These are phyloP conservation scores for Chrysochromulina tobinii DNA, from an alignment of 78 protist genomes.

Conservation along the genomic window DNA sequence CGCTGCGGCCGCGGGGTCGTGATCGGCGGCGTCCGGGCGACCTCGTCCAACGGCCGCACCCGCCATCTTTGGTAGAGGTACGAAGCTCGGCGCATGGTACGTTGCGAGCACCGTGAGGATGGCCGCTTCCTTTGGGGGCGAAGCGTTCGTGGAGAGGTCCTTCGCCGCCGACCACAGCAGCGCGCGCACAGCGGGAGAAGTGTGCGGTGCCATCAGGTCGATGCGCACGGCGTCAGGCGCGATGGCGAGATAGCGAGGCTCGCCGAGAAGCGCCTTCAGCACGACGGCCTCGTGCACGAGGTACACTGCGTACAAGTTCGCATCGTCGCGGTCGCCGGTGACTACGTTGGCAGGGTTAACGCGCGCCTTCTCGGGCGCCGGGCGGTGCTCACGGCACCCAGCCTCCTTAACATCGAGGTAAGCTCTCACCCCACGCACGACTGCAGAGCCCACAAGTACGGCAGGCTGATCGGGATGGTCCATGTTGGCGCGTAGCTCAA, in stretches of 20 bases:
- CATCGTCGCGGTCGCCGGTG: not conserved
- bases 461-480: not conserved
- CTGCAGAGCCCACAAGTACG: not conserved
- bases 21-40: too few species aligned
- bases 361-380: not conserved
- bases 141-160: too few species aligned
- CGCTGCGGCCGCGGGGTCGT: too few species aligned
- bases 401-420: not conserved
- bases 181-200: not conserved
- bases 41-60: too few species aligned
- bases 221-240: constrained; percentile 9
- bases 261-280: not conserved
- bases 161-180: not conserved
- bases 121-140: not conserved
- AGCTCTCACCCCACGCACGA: not conserved
- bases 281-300: not conserved
- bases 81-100: not conserved
- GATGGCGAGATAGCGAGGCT: constrained; percentile 13
- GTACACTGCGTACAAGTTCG: constrained; percentile 8
- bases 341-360: not conserved
- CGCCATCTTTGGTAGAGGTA: not conserved
- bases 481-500: constrained; percentile 4
- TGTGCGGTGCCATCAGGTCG: not conserved
- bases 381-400: not conserved
- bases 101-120: not conserved